A percentile compares a stretch with the other conserved stretches of the same genome.
Conservation (phyloP, 176 grass and related monocot genomes). For the Tillandsia leiboldiana region DNA sequence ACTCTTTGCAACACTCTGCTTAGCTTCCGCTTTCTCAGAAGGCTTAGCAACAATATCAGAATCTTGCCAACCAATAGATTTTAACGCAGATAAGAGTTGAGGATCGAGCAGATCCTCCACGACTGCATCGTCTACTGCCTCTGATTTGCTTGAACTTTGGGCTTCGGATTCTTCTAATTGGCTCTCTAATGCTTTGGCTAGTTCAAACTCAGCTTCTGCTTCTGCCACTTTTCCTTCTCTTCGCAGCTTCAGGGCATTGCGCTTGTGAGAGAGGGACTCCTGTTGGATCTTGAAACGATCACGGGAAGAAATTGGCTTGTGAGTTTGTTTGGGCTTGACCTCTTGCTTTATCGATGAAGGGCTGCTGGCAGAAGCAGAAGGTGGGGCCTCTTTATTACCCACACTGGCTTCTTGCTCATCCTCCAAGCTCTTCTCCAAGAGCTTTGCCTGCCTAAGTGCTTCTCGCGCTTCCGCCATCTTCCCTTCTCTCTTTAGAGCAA, state of each 20-base stretch:
- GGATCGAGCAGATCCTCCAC: slow-evolving; percentile 89
- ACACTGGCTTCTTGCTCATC: slow-evolving; percentile 26
- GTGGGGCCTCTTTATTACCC: slow-evolving; percentile 1
- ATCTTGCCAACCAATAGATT: slow-evolving; percentile 72
- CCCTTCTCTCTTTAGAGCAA: slow-evolving; percentile 87
- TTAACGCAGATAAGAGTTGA: slow-evolving; percentile 70
- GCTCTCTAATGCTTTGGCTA: slow-evolving; percentile 71
- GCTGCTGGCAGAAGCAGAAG: slow-evolving; percentile 16
- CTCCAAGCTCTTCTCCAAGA: slow-evolving; percentile 54
- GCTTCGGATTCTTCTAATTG: slow-evolving; percentile 65
- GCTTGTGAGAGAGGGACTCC: slow-evolving; percentile 78
- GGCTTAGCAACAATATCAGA: slow-evolving; percentile 23
- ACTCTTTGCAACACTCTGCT: not conserved
- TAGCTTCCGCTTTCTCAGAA: slow-evolving; percentile 26
- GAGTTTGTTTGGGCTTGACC: slow-evolving; percentile 30
- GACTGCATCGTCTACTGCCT: slow-evolving; percentile 23
- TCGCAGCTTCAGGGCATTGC: slow-evolving; percentile 79
- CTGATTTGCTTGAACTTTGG: slow-evolving; percentile 33
- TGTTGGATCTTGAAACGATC: slow-evolving; percentile 84
- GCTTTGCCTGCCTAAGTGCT: slow-evolving; percentile 73
- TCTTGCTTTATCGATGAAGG: slow-evolving; percentile 22
- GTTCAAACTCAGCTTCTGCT: slow-evolving; percentile 68
- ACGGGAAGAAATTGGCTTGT: slow-evolving; percentile 57
- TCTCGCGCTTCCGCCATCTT: slow-evolving; percentile 73
- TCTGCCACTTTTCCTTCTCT: slow-evolving; percentile 78